Conservation (phyloP, 1,284 basidiomycete species). For the Tilletia indica region DNA sequence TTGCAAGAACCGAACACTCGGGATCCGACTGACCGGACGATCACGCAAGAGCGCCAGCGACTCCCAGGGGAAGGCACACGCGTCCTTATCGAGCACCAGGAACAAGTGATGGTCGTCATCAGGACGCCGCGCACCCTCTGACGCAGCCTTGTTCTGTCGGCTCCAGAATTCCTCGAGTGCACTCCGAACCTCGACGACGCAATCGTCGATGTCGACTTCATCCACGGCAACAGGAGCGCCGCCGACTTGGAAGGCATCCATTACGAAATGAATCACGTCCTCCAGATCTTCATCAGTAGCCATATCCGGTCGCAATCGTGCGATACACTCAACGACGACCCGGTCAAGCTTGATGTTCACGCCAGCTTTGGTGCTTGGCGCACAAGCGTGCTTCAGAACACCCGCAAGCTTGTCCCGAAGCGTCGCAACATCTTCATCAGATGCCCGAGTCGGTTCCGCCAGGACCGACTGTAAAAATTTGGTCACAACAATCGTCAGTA, state of each 20-base stretch:
- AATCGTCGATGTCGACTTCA: conserved; percentile 87
- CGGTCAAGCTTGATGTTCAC: conserved; percentile 66
- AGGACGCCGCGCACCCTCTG: conserved; percentile 59
- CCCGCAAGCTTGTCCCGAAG: conserved; percentile 65
- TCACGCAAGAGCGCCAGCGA: conserved; percentile 82
- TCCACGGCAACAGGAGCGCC: conserved; percentile 83
- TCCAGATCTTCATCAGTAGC: conserved; percentile 84
- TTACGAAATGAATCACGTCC: conserved; percentile 87
- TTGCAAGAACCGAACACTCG: conserved; percentile 79
- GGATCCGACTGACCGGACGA: conserved; percentile 83
- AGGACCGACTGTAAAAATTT: conserved; percentile 23
- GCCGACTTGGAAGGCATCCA: conserved; percentile 90
- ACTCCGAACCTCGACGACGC: conserved; percentile 57
- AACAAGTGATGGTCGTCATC: conserved; percentile 70
- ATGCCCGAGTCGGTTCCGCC: conserved; percentile 1
- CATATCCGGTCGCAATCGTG: conserved; percentile 74
- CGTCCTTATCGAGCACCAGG: conserved; percentile 83
- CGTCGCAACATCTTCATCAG: not conserved
- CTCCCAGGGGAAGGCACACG: conserved; percentile 93
- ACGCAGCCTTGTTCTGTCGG: conserved; percentile 24
- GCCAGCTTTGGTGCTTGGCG: conserved; percentile 54
- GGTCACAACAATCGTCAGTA: not conserved
- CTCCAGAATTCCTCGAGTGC: conserved; percentile 44
- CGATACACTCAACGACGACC: conserved; percentile 77
- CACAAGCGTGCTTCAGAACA: conserved; percentile 69